Evolutionary conservation across 441 rosid species (phyloP), one percentile per base, ranked within the genome.

Genomic region (Viola pubescens): DNA sequence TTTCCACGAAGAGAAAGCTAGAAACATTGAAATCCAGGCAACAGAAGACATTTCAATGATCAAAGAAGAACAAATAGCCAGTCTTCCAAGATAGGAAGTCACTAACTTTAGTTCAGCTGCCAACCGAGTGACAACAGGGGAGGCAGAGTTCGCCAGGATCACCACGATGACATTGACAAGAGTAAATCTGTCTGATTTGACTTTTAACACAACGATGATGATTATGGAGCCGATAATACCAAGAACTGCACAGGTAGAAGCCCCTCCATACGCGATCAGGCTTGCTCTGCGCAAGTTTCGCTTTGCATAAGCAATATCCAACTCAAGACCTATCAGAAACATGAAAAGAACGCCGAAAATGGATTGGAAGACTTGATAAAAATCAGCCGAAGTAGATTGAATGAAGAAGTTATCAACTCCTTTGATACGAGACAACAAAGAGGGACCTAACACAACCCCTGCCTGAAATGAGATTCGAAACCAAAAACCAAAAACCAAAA

Each of bases 291-390:
- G 76, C 47, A 85, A 9, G 70, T 80, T 85, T 40, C 85, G 79
- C 62, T 67, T 76, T 3, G 81, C 43, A 62, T 82, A 89, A 54
- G 83, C 67, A 47, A 77, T 67, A 62, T 87, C 98, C 9, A 75
- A 66, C 64, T 89, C 87, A 3, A 89, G 79, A 5, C 98, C 98
- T 60, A 89, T 80, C 73, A 80, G 74, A 79, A 91, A 91, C 94
- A 87, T 85, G 62, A 89, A 82, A 46, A 80, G 65, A 55, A 82
- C 71, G 14, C 88, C 77, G 63, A 79, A 78, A 16, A 87, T 48
- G 67, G 82, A 74, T 4, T 81, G 75, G 64, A 82, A 67, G 3
- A 81, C 64, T 0, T 69, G 55, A 59, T 81, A 87, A 73, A 84
- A 89, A 55, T 78, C 75, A 5, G 79, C 79, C 11, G 86, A 80